Conservation (phyloP, 768 basidiomycete genomes). For the Pulveroboletus sp. region DNA sequence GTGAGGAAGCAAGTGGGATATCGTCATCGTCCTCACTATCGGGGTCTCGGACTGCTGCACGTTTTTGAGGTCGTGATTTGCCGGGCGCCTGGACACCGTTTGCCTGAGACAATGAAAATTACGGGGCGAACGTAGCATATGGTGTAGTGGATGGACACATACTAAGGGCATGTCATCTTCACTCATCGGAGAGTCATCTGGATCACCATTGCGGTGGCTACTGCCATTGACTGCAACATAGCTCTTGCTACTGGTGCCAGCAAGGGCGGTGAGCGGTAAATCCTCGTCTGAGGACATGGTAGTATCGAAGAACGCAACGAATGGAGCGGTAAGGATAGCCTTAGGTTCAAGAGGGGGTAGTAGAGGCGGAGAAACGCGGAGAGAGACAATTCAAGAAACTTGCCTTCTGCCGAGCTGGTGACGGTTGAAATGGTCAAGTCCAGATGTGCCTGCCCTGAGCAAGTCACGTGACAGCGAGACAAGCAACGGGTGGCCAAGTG, state of each 20-base stretch:
- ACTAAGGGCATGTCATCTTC: conserved; percentile 74
- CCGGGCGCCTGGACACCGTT: conserved; percentile 40
- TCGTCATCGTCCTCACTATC: conserved; percentile 68
- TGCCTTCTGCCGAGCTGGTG: conserved; percentile 17
- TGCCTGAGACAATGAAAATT: conserved; percentile 49
- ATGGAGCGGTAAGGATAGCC: conserved; percentile 2
- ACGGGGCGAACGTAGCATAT: conserved; percentile 14
- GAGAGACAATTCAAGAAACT: conserved; percentile 30
- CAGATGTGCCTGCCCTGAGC: conserved; percentile 55
- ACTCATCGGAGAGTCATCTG: conserved; percentile 49
- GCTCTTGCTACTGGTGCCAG: conserved; percentile 41
- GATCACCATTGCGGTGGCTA: conserved; percentile 35
- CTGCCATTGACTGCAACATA: conserved; percentile 43
- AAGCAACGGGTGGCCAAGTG: no score
- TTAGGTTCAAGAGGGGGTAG: neutral
- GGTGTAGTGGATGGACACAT: conserved; percentile 23
- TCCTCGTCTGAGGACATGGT: conserved; percentile 59
- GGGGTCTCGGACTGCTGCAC: conserved; percentile 47
- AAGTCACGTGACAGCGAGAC: conserved; percentile 24
- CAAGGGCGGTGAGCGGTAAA: conserved; percentile 38
- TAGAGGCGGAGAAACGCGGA: conserved; percentile 24
- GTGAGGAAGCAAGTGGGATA: conserved; percentile 67
- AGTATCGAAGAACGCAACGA: conserved; percentile 25
- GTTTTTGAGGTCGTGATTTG: conserved; percentile 42
- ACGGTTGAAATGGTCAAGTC: conserved; percentile 36